These are phyloP conservation scores for Termitomyces sp. DNA, from an alignment of 768 basidiomycete genomes.

Conservation along the genomic window DNA sequence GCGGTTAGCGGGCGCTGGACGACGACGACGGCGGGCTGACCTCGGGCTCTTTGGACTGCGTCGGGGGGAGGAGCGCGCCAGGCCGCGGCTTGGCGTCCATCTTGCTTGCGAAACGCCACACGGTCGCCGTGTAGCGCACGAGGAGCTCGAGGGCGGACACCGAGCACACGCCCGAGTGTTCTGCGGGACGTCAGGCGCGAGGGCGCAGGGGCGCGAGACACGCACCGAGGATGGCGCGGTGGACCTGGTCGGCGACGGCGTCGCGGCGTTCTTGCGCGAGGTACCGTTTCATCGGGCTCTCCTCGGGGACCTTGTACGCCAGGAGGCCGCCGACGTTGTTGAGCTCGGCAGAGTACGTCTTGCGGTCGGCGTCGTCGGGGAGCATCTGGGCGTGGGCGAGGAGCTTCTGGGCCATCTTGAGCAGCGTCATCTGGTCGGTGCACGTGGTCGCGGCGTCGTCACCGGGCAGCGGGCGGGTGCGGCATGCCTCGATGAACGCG, in stretches of 20 bases:
- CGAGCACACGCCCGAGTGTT: conserved; percentile 41
- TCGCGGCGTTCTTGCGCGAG: conserved; percentile 73
- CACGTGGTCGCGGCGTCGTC: conserved; percentile 1
- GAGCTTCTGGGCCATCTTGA: conserved; percentile 62
- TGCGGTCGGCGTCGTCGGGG: conserved; percentile 47
- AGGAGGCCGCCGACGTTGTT: conserved; percentile 71
- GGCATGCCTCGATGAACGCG: conserved; percentile 81
- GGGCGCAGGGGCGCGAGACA: too few species aligned
- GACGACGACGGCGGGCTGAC: conserved; percentile 17
- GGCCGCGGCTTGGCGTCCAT: conserved; percentile 40
- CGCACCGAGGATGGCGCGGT: conserved; percentile 81
- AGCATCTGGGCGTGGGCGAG: conserved; percentile 57
- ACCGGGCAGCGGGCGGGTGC: conserved; percentile 53
- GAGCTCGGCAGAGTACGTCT: conserved; percentile 64
- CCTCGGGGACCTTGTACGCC: conserved; percentile 79
- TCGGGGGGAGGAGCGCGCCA: conserved; percentile 42
- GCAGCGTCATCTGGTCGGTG: conserved; percentile 34
- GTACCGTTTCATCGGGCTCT: conserved; percentile 71
- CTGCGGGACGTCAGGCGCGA: too few species aligned
- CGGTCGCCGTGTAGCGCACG: conserved; percentile 57
- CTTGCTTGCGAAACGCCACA: conserved; percentile 57
- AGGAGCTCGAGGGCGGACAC: conserved; percentile 60
- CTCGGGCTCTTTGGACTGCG: conserved; percentile 29
- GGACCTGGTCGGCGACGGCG: conserved; percentile 82
- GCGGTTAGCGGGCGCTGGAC: not conserved